phyloP scores from a whole-genome alignment of 2,329 filamentous ascomycete species.

The Biscogniauxia mediterranea region DNA sequence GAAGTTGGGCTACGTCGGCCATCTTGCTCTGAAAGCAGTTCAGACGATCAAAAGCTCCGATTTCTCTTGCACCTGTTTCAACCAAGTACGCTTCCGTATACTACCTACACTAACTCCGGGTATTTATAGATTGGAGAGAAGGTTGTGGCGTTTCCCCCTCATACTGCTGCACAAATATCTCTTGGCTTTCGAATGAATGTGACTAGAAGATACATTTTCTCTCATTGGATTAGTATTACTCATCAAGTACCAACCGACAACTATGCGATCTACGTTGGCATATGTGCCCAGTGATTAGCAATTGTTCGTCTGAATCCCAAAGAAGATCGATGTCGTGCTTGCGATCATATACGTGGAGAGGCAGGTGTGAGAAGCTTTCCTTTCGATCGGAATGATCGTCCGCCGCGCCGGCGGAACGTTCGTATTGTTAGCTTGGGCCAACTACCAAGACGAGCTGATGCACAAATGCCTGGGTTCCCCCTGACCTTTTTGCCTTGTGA shows the following conservation, averaged over 20 bases:
- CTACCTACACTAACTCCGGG: no score
- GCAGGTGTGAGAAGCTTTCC: not conserved
- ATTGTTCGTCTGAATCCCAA: not conserved
- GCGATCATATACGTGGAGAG: not conserved
- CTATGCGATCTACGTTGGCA: not conserved
- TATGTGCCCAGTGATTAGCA: not conserved
- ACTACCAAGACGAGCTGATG: not conserved
- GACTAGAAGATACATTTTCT: no score
- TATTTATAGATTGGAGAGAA: not conserved
- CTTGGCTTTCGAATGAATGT: not conserved
- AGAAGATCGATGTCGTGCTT: not conserved
- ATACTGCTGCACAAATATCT: no score
- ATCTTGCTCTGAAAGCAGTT: not conserved
- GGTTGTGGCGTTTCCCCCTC: not conserved
- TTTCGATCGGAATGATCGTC: not conserved
- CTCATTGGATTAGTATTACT: not conserved
- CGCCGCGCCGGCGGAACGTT: not conserved
- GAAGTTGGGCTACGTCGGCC: not conserved
- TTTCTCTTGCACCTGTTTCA: not conserved
- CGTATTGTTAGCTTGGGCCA: not conserved
- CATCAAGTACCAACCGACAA: not conserved
- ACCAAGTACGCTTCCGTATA: not conserved
- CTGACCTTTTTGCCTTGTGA: not conserved
- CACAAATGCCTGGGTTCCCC: not conserved
- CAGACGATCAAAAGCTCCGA: not conserved